A percentile compares a stretch with the other conserved stretches of the same genome.
phyloP scores from a whole-genome alignment of 495 filamentous ascomycete species.

The Friedmanniomyces simplex region DNA sequence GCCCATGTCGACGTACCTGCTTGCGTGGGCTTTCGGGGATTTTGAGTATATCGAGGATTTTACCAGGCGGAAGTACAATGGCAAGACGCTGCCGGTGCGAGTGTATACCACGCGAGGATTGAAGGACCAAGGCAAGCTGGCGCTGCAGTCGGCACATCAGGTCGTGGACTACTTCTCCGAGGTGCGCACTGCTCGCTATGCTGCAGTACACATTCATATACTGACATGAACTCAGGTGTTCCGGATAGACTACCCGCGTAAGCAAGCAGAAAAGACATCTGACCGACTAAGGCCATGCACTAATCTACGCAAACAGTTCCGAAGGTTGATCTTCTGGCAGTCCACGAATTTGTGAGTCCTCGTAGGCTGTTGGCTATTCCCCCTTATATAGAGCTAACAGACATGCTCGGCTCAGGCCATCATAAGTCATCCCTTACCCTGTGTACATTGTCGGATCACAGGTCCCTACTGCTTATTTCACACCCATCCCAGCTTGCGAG shows the following conservation, averaged over 20 bases:
- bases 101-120: constrained; percentile 91
- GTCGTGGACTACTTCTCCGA: constrained; percentile 94
- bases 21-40: constrained; percentile 94
- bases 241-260: constrained; percentile 74
- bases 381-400: background rate
- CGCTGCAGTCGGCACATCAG: constrained; percentile 73
- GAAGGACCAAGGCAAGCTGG: constrained; percentile 77
- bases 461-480: no score
- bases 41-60: constrained; percentile 91
- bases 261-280: no score
- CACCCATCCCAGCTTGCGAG: background rate
- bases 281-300: no score
- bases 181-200: constrained; percentile 30
- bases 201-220: background rate
- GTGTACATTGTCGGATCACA: no score
- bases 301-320: constrained; percentile 39
- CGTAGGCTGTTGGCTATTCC: background rate
- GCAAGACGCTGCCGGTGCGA: constrained; percentile 78
- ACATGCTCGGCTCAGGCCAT: constrained; percentile 13
- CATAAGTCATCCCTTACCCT: constrained; percentile 16
- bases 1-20: constrained; percentile 87
- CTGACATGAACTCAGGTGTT: constrained; percentile 48
- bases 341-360: constrained; percentile 80
- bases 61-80: constrained; percentile 79
- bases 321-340: constrained; percentile 88